Conservation (phyloP, 2,329 filamentous ascomycete genomes). For the Penicillium vulpinum region DNA sequence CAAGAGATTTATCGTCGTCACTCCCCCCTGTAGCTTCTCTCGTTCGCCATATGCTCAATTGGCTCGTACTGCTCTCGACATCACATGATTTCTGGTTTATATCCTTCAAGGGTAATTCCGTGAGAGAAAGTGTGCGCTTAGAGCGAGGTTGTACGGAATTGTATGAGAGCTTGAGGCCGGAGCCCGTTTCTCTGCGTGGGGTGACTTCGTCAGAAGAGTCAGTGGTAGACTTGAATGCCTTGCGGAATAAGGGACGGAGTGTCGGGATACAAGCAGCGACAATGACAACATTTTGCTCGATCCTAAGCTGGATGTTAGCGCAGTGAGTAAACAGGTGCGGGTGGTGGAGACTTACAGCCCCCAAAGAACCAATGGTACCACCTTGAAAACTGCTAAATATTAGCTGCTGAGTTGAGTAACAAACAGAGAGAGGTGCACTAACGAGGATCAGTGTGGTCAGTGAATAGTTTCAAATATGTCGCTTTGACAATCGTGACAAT, state of each 20-base stretch:
- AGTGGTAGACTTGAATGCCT: constrained; percentile 11
- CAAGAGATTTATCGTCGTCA: not conserved
- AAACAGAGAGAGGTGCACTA: not conserved
- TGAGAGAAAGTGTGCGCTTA: not conserved
- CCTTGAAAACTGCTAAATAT: not conserved
- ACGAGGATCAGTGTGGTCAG: constrained; percentile 26
- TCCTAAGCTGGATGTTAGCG: constrained; percentile 6
- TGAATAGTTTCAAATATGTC: constrained; percentile 28
- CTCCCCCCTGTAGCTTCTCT: not conserved
- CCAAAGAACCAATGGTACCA: constrained; percentile 23
- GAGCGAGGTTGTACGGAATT: not conserved
- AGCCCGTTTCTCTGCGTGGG: not conserved
- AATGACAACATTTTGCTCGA: constrained; percentile 34
- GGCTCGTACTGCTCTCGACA: not conserved
- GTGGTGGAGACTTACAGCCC: constrained; percentile 19
- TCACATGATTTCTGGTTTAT: not conserved
- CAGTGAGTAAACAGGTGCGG: not conserved
- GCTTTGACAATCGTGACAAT: constrained; percentile 31
- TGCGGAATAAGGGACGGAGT: constrained; percentile 29
- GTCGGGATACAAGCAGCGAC: constrained; percentile 31
- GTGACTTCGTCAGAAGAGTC: not conserved
- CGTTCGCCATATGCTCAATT: constrained; percentile 9
- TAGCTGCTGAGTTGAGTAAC: constrained; percentile 10
- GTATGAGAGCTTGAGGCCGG: constrained; percentile 6
- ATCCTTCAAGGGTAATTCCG: constrained; percentile 10